phyloP scores from a whole-genome alignment of 2,329 filamentous ascomycete genomes.

The Rutstroemia sydowiana region DNA sequence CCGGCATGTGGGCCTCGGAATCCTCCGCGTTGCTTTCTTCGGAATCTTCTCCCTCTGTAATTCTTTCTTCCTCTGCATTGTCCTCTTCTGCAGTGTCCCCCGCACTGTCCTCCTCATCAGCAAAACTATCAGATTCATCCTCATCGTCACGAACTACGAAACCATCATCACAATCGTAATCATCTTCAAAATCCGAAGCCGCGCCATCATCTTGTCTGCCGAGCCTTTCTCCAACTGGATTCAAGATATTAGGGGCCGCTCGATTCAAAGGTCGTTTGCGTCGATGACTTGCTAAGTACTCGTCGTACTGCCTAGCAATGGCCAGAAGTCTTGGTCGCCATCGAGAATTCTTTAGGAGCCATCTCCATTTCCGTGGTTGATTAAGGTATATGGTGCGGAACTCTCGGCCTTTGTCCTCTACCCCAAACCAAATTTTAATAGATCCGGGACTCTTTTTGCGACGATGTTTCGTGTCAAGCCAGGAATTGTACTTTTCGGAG shows the following conservation, averaged over 20 bases:
- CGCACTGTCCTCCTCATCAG: neutral
- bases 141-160: neutral
- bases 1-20: too few relatives aligned
- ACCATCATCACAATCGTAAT: neutral
- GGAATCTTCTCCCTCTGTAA: neutral
- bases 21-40: too few relatives aligned
- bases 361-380: neutral
- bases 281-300: neutral
- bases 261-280: neutral
- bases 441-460: neutral
- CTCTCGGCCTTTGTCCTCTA: neutral
- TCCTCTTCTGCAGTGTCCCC: neutral
- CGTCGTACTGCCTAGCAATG: neutral
- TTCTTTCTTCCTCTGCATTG: neutral
- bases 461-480: neutral
- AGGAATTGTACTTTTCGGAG: neutral
- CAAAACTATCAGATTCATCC: neutral
- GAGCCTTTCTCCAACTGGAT: neutral
- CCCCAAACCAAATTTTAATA: slow-evolving; percentile 2
- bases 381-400: neutral
- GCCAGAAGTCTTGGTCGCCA: neutral
- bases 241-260: neutral
- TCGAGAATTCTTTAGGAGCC: neutral
- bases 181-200: neutral
- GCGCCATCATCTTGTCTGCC: neutral